These are phyloP conservation scores for Chenopodium suecicum DNA, from an alignment of 148 eudicot genomes.

Conservation along the genomic window DNA sequence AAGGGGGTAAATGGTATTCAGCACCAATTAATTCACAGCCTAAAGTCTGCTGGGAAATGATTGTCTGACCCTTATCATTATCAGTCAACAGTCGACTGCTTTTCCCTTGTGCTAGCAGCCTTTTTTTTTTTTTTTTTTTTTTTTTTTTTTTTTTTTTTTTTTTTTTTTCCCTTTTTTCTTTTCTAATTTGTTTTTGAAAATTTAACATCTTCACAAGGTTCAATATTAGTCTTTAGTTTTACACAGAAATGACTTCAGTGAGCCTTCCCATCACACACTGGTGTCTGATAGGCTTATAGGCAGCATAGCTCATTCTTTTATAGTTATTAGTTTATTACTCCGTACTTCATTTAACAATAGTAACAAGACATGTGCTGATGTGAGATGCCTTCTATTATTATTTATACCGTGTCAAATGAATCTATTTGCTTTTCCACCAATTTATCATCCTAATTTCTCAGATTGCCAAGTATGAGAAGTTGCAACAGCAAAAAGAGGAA, in stretches of 20 bases:
- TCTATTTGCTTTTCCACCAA: not conserved
- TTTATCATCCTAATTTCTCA: not conserved
- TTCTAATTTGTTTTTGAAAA: not conserved
- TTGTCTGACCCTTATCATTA: not conserved
- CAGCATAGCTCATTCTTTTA: conserved; percentile 1
- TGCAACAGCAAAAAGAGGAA: conserved; percentile 39
- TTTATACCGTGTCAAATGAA: not conserved
- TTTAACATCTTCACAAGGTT: not conserved
- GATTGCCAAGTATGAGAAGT: conserved; percentile 15
- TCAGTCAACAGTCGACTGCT: not conserved
- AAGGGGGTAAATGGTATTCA: too few relatives aligned
- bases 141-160: not conserved
- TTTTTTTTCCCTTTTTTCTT: not conserved
- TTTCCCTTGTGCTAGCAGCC: not conserved
- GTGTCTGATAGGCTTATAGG: not conserved
- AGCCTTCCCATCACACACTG: not conserved
- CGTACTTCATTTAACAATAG: not conserved
- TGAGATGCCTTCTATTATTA: not conserved
- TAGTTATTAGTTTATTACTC: not conserved
- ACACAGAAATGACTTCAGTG: not conserved
- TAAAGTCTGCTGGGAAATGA: not conserved
- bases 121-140: not conserved
- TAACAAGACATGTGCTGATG: not conserved
- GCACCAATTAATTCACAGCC: too few relatives aligned
- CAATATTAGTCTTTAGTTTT: not conserved